Base-by-base conservation (phyloP, 495 filamentous ascomycete genomes). In the Hypoxylon fragiforme region DNA sequence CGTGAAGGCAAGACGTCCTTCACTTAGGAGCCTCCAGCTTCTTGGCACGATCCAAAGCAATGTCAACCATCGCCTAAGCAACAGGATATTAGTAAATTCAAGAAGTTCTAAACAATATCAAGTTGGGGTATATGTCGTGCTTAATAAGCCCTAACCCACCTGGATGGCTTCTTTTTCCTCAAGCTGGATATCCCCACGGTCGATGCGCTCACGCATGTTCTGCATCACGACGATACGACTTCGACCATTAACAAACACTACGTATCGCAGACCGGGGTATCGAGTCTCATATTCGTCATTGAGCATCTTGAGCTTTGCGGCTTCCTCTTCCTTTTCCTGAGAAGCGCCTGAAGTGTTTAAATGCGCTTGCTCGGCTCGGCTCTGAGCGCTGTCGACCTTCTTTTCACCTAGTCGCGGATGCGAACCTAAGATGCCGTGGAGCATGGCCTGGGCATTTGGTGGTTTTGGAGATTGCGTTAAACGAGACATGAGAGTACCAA, bases 201-300 rank as follows among this genome's bases (percentile, higher is more conserved):
- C 80, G 68, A 96, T 96, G 50, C 94, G 78, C 53, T 75, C 64
- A 43, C 81, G 76, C 89, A 96, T 97, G 68, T 97, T 88, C 48
- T 81, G 78, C 86, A 97, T 88, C 32, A 98, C 87, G 49, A 81
- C 77, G 15, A 75, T 73, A 36, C 90, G 77, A 50, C 77, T 74
- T 55, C 91, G 79, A 14, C 91, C 91, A 73, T 96, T 91, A 45
- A 97, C 94, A 72, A 95, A 98, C 6, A 90, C 84, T 78, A 97
- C 89, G 77, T 95, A 97, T 73, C 85, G 76, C 66, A 97, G 65
- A 3, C 92, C 88, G 6, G 90, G 90, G 72, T 95, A 98, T 36
- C 60, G 78, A 31, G 71, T 74, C 71, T 97, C 94, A 66, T 97
- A 98, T 70, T 88, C 82, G 3, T 71, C 71, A 68, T 98, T 98